phyloP scores from a whole-genome alignment of 148 eudicot genomes.

The Fagopyrum tataricum region DNA sequence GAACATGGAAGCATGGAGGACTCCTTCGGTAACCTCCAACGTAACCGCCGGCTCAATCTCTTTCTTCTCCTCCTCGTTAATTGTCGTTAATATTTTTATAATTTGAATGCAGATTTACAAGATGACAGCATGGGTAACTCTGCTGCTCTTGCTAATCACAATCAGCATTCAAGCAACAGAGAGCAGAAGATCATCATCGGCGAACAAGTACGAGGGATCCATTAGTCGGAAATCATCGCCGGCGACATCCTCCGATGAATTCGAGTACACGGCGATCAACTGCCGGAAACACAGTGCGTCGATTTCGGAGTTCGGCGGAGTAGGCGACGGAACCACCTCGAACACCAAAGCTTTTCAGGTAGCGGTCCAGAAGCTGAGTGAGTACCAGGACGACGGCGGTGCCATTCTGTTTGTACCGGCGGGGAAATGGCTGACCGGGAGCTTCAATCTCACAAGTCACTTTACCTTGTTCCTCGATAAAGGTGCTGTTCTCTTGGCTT shows the following conservation, averaged over 20 bases:
- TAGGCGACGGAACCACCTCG: slow-evolving; percentile 71
- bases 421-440: slow-evolving; percentile 89
- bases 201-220: neutral
- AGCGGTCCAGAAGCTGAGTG: slow-evolving; percentile 59
- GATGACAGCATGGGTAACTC: neutral
- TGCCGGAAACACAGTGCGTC: slow-evolving; percentile 67
- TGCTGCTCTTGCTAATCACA: neutral
- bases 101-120: neutral
- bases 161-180: neutral
- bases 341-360: slow-evolving; percentile 71
- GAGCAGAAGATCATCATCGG: neutral
- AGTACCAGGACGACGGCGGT: slow-evolving; percentile 58
- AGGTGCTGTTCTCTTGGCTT: slow-evolving; percentile 89
- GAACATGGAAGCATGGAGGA: slow-evolving; percentile 2
- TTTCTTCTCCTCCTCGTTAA: neutral
- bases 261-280: slow-evolving; percentile 46
- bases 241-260: slow-evolving; percentile 16
- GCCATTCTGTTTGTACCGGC: slow-evolving; percentile 71
- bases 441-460: slow-evolving; percentile 88
- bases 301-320: slow-evolving; percentile 75
- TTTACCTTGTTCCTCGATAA: slow-evolving; percentile 73
- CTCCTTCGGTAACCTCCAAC: neutral
- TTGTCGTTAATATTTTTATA: neutral
- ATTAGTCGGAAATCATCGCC: slow-evolving; percentile 15
- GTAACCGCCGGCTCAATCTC: neutral